These are phyloP conservation scores for Scheffersomyces illinoinensis DNA, from an alignment of 1,139 yeast genomes.

Conservation along the genomic window DNA sequence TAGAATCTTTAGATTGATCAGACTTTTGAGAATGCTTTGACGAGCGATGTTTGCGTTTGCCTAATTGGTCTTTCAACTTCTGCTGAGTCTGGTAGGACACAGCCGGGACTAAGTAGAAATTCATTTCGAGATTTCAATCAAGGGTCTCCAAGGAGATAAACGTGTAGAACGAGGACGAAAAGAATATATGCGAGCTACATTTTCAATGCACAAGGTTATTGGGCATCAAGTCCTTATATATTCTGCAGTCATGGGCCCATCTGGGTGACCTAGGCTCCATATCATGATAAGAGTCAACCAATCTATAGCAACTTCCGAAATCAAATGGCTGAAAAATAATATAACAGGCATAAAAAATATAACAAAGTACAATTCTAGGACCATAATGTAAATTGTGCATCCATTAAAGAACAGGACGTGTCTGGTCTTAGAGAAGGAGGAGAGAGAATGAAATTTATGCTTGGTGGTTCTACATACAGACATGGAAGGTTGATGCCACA, in stretches of 20 bases:
- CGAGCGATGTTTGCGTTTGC: conserved; percentile 4
- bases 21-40: neutral
- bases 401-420: neutral
- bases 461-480: neutral
- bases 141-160: neutral
- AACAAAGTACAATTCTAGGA: neutral
- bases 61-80: conserved; percentile 16
- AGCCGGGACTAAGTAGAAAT: conserved; percentile 16
- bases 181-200: neutral
- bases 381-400: neutral
- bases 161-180: neutral
- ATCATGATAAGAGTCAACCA: neutral
- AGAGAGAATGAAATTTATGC: neutral
- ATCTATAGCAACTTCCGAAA: neutral
- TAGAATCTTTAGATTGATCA: neutral
- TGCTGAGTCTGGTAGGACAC: conserved; percentile 21
- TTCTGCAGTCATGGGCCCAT: neutral
- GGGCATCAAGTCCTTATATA: neutral
- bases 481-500: neutral
- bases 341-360: neutral
- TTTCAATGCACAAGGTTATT: neutral
- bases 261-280: neutral
- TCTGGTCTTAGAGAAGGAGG: neutral
- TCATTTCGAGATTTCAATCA: conserved; percentile 8
- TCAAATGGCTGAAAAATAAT: neutral